Conservation (phyloP, 805 yeast genomes). For the Clavispora fructus region DNA sequence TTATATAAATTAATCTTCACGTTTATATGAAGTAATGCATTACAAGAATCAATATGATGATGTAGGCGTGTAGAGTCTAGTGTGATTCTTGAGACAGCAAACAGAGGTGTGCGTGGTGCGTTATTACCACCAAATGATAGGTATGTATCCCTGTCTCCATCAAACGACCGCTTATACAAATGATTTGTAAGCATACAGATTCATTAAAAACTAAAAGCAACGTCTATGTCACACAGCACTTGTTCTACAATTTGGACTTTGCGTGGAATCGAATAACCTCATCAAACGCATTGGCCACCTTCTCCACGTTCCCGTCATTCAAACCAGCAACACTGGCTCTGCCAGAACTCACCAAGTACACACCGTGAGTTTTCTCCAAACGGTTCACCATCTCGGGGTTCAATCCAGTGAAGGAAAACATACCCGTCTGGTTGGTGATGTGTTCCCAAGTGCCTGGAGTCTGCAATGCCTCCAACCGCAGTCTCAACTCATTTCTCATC, state of each 20-base stretch:
- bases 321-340: slow-evolving; percentile 93
- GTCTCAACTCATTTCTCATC: slow-evolving; percentile 71
- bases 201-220: neutral
- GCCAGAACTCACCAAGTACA: slow-evolving; percentile 78
- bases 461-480: slow-evolving; percentile 48
- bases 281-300: slow-evolving; percentile 78
- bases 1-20: slow-evolving; percentile 3
- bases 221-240: neutral
- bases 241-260: slow-evolving; percentile 13
- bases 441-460: slow-evolving; percentile 96
- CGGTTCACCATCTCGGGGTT: slow-evolving; percentile 68
- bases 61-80: no score
- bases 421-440: slow-evolving; percentile 85
- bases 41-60: neutral
- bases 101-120: no score
- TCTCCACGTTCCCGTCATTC: slow-evolving; percentile 68
- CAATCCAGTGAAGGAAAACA: slow-evolving; percentile 94
- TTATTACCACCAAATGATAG: no score
- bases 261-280: slow-evolving; percentile 51
- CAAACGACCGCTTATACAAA: no score
- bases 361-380: slow-evolving; percentile 71
- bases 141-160: no score
- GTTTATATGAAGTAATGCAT: slow-evolving; percentile 3
- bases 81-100: no score
- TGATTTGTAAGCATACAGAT: neutral